Evolutionary conservation across 1,284 basidiomycete species (phyloP).

Genomic region (Ustilago shanxiensis): DNA sequence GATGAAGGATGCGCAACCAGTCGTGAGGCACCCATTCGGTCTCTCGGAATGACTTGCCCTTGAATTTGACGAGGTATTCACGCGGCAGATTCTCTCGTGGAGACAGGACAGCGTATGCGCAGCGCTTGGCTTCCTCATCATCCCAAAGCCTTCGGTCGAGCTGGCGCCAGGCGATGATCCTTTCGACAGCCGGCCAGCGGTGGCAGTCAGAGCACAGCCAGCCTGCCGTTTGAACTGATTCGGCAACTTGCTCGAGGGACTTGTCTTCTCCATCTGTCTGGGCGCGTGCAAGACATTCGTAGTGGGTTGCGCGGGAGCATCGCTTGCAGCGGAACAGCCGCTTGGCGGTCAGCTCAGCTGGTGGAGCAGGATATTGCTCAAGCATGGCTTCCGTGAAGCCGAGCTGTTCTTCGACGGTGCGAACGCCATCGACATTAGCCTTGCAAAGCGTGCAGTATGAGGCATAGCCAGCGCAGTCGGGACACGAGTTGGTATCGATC

Average conservation of each 20-base stretch:
- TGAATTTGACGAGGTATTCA: conserved; percentile 64
- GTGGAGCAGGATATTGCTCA: conserved; percentile 28
- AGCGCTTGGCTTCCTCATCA: conserved; percentile 32
- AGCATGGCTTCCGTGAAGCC: conserved; percentile 28
- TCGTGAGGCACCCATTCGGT: conserved; percentile 58
- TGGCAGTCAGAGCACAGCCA: conserved; percentile 55
- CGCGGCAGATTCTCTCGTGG: conserved; percentile 44
- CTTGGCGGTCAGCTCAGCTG: conserved; percentile 17
- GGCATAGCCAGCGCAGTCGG: conserved; percentile 37
- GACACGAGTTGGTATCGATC: conserved; percentile 39
- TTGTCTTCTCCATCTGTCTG: conserved; percentile 10
- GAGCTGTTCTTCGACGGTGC: conserved; percentile 25
- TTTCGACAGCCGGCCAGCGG: conserved; percentile 46
- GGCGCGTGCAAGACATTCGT: conserved; percentile 41
- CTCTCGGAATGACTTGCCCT: conserved; percentile 49
- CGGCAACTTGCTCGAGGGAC: conserved; percentile 41
- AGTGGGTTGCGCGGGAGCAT: conserved; percentile 53
- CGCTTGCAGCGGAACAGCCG: conserved; percentile 55
- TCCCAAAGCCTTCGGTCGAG: conserved; percentile 32
- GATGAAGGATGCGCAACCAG: conserved; percentile 49
- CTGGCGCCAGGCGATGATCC: conserved; percentile 57
- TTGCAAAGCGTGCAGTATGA: conserved; percentile 52
- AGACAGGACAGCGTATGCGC: conserved; percentile 29
- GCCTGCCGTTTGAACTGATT: conserved; percentile 24
- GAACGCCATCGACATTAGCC: conserved; percentile 26